Percentiles rank a stretch among this genome's conserved stretches.
phyloP scores from a whole-genome alignment of 495 filamentous ascomycete genomes.

The Pyrenopolyporus hunteri region DNA sequence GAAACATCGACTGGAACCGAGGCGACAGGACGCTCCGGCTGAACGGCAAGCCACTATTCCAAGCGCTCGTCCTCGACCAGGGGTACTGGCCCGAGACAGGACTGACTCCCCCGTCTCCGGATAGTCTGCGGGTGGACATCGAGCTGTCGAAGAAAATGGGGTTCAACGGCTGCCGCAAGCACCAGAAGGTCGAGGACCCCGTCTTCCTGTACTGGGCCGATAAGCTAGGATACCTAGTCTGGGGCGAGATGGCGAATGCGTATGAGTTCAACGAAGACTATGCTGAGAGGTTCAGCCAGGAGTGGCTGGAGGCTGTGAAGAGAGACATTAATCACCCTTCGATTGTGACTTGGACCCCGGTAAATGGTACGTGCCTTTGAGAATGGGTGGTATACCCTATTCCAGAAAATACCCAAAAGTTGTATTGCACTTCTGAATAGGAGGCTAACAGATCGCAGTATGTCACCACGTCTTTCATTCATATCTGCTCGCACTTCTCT shows the following conservation, averaged over 20 bases:
- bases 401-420: too few species aligned
- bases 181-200: conserved; percentile 52
- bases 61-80: conserved; percentile 64
- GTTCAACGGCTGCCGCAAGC: conserved; percentile 66
- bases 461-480: background rate
- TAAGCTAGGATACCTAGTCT: conserved; percentile 43
- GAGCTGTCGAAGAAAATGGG: conserved; percentile 61
- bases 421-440: too few species aligned
- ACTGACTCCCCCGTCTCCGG: conserved; percentile 57
- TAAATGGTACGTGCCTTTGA: conserved; percentile 55
- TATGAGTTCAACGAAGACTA: conserved; percentile 59
- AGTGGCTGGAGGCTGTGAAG: conserved; percentile 63
- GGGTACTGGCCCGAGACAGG: conserved; percentile 68
- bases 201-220: conserved; percentile 47
- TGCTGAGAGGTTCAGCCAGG: conserved; percentile 58
- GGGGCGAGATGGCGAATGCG: conserved; percentile 47
- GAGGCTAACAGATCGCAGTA: conserved; percentile 26
- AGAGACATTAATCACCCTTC: conserved; percentile 66
- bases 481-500: background rate
- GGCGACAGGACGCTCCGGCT: conserved; percentile 61
- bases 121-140: conserved; percentile 62
- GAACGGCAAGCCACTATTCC: conserved; percentile 64
- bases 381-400: too few species aligned
- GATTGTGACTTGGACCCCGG: conserved; percentile 66
- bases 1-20: conserved; percentile 56